Evolutionary conservation across 139 green algal species (phyloP).

Genomic region (Tetraselmis striata): DNA sequence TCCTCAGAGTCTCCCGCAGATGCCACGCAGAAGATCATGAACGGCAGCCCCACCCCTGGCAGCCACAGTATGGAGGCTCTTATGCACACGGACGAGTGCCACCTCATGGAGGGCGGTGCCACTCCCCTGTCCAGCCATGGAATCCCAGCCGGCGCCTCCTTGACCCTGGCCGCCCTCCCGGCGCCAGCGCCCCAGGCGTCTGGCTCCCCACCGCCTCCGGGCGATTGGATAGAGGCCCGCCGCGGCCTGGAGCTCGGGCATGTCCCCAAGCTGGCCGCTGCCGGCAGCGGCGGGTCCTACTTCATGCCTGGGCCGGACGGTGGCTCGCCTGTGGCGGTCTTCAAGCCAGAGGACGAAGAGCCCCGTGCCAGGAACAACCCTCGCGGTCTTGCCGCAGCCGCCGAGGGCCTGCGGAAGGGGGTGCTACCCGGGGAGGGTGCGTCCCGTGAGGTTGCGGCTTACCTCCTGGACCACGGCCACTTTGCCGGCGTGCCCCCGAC

Average conservation of each 20-base stretch:
- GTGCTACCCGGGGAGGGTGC: slow-evolving; percentile 50
- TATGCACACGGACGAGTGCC: slow-evolving; percentile 11
- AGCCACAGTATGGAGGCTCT: background rate
- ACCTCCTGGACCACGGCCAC: slow-evolving; percentile 50
- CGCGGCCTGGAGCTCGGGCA: slow-evolving; percentile 31
- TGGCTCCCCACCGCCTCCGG: slow-evolving; percentile 11
- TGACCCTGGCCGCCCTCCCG: slow-evolving; percentile 7
- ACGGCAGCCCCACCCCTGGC: slow-evolving; percentile 4
- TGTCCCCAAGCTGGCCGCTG: slow-evolving; percentile 39
- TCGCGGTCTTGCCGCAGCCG: slow-evolving; percentile 18
- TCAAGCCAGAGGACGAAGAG: slow-evolving; percentile 85
- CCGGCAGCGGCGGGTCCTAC: slow-evolving; percentile 52
- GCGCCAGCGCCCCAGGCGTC: slow-evolving; percentile 5
- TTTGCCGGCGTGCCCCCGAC: slow-evolving; percentile 57
- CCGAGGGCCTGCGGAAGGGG: slow-evolving; percentile 31
- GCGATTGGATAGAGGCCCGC: slow-evolving; percentile 19
- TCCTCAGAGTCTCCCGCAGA: slow-evolving; percentile 25
- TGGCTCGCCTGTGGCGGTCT: slow-evolving; percentile 56
- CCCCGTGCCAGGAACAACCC: slow-evolving; percentile 73
- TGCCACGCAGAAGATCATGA: slow-evolving; percentile 36
- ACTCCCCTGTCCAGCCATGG: slow-evolving; percentile 26
- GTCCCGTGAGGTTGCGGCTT: slow-evolving; percentile 50
- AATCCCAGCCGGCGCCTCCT: slow-evolving; percentile 12
- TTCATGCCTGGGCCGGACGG: slow-evolving; percentile 25
- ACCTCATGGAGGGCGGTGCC: no score